Evolutionary conservation across 306 rosid genomes (phyloP), one percentile per base, ranked within the genome.

Genomic region (Vachellia collinsii): DNA sequence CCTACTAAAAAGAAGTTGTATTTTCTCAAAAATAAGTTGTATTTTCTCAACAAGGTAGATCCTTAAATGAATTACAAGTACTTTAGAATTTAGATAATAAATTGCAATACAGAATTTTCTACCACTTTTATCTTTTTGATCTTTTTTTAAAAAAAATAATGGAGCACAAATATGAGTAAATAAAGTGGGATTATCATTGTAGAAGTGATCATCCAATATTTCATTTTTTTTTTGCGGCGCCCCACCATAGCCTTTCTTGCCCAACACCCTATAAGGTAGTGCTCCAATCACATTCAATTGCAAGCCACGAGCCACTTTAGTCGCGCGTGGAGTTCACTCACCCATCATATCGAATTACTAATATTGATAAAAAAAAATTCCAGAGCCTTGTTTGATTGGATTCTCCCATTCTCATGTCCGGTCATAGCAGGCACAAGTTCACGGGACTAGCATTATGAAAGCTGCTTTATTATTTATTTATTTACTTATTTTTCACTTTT

Each of bases 361-460:
- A 8, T 8, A 8, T 14, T 50, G 6, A 6, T 7, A 3, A 54
- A 7, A 11, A 25, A n/a, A 2, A n/a, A 54, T 3, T 61, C 17
- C 16, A 11, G 2, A 23, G 19, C 8, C 12, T 25, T 61, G 39
- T 61, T 5, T 25, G 65, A n/a, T 56, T 61, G 11, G 67, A 25
- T 61, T 64, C 5, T 38, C 23, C 10, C 1, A 51, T 29, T 29
- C 34, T n/a, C 36, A 38, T 38, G 72, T 42, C 14, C 53, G 10
- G 41, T 61, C 22, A 46, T 25, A 47, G 61, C 79, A 47, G 79
- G 68, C 87, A 76, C 75, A 39, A 67, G 82, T 72, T 90, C 92
- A 88, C 88, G 88, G n/a, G 89, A 61, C 80, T 17, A 59, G 72
- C 43, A 12, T 70, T 70, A 12, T 56, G 64, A 70, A 84, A 62